Conservation (phyloP, 2,329 filamentous ascomycete species). For the Fusarium sp. region DNA sequence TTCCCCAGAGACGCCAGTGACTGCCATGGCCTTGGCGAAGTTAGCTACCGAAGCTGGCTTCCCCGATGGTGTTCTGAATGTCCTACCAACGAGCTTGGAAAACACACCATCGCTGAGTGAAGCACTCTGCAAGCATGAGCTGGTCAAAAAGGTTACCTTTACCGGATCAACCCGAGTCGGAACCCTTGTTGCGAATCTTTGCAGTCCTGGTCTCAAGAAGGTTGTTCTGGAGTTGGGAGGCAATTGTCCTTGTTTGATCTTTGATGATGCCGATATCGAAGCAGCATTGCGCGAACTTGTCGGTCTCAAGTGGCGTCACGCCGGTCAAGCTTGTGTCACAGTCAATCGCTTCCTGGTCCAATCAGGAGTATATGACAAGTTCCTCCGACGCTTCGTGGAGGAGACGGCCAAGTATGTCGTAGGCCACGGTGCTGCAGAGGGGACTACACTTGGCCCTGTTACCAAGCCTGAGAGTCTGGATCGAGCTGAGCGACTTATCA, state of each 20-base stretch:
- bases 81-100: constrained; percentile 56
- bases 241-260: constrained; percentile 74
- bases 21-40: constrained; percentile 74
- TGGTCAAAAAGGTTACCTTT: constrained; percentile 76
- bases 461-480: constrained; percentile 24
- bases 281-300: constrained; percentile 2
- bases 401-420: constrained; percentile 13
- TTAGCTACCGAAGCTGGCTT: constrained; percentile 79
- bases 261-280: constrained; percentile 70
- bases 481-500: constrained; percentile 9
- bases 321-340: constrained; percentile 76
- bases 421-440: constrained; percentile 18
- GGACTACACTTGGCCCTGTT: constrained; percentile 20
- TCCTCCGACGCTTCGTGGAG: constrained; percentile 8
- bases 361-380: constrained; percentile 65
- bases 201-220: constrained; percentile 73
- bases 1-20: constrained; percentile 79
- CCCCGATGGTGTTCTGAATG: constrained; percentile 74
- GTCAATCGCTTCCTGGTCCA: constrained; percentile 70
- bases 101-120: constrained; percentile 58
- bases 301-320: constrained; percentile 70
- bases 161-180: constrained; percentile 79
- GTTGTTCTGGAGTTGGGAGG: constrained; percentile 76
- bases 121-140: constrained; percentile 57
- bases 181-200: constrained; percentile 69